phyloP scores from a whole-genome alignment of 2,329 filamentous ascomycete species.

The Diplodia scrobiculata region DNA sequence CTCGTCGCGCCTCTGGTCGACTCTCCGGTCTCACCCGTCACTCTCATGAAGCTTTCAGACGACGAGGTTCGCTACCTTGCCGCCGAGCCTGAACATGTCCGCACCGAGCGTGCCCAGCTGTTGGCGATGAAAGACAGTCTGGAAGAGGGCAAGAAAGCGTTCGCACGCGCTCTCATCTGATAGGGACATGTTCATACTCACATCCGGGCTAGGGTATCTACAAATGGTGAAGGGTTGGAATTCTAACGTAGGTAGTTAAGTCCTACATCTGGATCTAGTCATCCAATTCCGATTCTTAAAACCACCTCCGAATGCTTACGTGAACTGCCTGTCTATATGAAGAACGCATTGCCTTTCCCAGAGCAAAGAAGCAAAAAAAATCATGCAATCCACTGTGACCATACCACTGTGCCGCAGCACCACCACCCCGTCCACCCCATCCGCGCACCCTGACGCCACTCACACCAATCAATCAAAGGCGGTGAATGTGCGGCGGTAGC shows the following conservation, averaged over 20 bases:
- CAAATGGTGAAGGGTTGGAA: not conserved
- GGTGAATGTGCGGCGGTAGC: not conserved
- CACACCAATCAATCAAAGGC: not conserved
- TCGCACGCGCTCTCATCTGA: conserved; percentile 35
- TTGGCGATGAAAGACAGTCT: conserved; percentile 40
- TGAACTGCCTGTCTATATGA: not conserved
- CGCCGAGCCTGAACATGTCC: conserved; percentile 40
- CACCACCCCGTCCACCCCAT: not conserved
- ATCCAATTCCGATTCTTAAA: not conserved
- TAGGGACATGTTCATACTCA: not conserved
- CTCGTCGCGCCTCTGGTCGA: conserved; percentile 39
- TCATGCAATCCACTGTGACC: not conserved
- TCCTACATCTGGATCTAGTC: not conserved
- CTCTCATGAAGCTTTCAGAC: conserved; percentile 40
- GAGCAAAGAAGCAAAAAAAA: not conserved
- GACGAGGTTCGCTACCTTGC: conserved; percentile 41
- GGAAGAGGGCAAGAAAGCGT: conserved; percentile 42
- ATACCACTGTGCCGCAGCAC: not conserved
- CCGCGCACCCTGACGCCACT: not conserved
- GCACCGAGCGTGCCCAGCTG: conserved; percentile 36
- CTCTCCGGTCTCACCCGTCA: conserved; percentile 39
- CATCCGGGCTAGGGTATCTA: not conserved
- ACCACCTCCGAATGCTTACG: not conserved
- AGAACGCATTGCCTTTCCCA: not conserved
- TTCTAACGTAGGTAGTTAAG: not conserved